Conservation (phyloP, 768 basidiomycete species). For the Agrocybe pediades region DNA sequence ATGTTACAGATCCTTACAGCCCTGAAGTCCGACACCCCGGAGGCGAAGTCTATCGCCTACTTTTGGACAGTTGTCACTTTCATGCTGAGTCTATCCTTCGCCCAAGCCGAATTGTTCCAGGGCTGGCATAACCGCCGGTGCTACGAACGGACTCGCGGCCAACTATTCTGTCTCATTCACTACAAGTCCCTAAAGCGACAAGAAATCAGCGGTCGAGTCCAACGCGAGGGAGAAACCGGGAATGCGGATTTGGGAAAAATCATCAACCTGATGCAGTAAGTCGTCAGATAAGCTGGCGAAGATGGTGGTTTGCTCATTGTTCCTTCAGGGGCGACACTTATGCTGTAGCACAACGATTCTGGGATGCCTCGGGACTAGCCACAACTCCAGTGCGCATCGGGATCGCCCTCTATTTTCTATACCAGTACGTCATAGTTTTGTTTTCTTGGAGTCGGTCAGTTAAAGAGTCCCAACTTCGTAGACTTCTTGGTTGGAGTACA, state of each 20-base stretch:
- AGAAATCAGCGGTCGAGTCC: constrained; percentile 53
- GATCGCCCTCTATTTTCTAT: constrained; percentile 72
- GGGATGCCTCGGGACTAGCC: constrained; percentile 70
- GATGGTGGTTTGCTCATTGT: neutral
- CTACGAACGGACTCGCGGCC: constrained; percentile 73
- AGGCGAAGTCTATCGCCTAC: constrained; percentile 48
- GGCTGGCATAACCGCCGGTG: constrained; percentile 69
- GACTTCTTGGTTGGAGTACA: constrained; percentile 78
- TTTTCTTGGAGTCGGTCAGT: no score
- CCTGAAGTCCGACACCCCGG: constrained; percentile 43
- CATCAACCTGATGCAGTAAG: constrained; percentile 75
- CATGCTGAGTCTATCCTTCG: constrained; percentile 65
- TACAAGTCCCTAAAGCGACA: constrained; percentile 66
- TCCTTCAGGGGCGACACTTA: constrained; percentile 64
- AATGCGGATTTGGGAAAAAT: constrained; percentile 70
- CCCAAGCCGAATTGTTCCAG: constrained; percentile 63
- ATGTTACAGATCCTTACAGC: constrained; percentile 59
- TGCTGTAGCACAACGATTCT: constrained; percentile 70
- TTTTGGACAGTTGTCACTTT: constrained; percentile 63
- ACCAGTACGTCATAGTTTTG: constrained; percentile 56
- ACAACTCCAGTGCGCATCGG: constrained; percentile 61
- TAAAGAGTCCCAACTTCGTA: constrained; percentile 28
- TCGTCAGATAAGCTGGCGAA: constrained; percentile 12
- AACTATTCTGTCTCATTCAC: constrained; percentile 70
- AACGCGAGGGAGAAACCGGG: constrained; percentile 36